A percentile compares a stretch with the other conserved stretches of the same genome.
phyloP scores from a whole-genome alignment of 306 rosid species.

The Delonix regia region DNA sequence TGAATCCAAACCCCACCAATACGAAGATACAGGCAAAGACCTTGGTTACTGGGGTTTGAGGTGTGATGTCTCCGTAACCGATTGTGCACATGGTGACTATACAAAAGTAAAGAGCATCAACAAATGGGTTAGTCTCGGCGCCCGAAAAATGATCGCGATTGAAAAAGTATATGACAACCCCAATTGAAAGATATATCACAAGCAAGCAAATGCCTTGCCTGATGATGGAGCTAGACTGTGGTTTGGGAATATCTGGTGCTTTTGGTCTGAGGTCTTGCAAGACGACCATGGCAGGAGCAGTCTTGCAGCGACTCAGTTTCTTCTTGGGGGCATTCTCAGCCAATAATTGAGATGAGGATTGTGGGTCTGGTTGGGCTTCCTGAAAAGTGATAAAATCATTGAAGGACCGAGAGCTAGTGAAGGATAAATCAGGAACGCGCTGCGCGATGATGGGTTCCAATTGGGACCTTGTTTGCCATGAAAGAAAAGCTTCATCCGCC shows the following conservation, averaged over 20 bases:
- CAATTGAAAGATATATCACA: constrained; percentile 55
- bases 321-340: constrained; percentile 33
- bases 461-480: constrained; percentile 45
- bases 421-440: constrained; percentile 28
- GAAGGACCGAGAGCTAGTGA: constrained; percentile 43
- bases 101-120: constrained; percentile 83
- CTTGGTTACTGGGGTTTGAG: constrained; percentile 58
- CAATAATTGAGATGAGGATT: constrained; percentile 21
- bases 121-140: constrained; percentile 64
- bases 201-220: constrained; percentile 67
- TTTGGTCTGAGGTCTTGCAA: constrained; percentile 51
- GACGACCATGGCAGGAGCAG: constrained; percentile 76
- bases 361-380: constrained; percentile 31
- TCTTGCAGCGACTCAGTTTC: constrained; percentile 67
- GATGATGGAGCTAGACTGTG: constrained; percentile 56
- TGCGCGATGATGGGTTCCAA: constrained; percentile 34
- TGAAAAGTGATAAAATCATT: constrained; percentile 38
- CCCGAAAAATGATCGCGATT: constrained; percentile 67
- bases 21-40: constrained; percentile 75
- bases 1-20: constrained; percentile 79
- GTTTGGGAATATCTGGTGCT: constrained; percentile 48
- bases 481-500: constrained; percentile 61
- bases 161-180: constrained; percentile 70
- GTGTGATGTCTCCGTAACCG: constrained; percentile 84
- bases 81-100: constrained; percentile 91